Base-by-base conservation (phyloP, 2,329 filamentous ascomycete genomes). In the Pseudocercospora cruenta region DNA sequence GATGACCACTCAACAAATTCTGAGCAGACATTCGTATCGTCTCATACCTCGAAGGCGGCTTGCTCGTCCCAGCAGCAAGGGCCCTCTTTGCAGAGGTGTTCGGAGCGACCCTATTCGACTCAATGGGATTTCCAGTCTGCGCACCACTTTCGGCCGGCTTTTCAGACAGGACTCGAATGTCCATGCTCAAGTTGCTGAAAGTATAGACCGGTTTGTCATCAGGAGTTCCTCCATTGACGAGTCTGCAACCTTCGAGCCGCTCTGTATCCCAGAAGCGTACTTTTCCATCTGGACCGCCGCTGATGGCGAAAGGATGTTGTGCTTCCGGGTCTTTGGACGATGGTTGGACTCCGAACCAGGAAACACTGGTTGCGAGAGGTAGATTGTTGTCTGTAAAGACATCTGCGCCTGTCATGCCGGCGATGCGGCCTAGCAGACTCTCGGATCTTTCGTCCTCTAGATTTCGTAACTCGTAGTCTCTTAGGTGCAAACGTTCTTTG, bases 181-280 rank as follows among this genome's bases (percentile, higher is more conserved):
- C 81, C 0, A 79, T 76, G 28, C 75, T 77, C 4, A 81, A 68
- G 78, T 78, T 28, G 72, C 64, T 62, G 75, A 78, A 62, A 4
- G 87, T 85, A 75, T 94, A 98, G 9, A 86, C 86, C n/a, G 93
- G 91, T 75, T 88, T 89, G 36, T 86, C 82, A 65, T 93, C 90
- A 1, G 71, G 60, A 0, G 60, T 51, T 10, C 93, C 82, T 0
- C 94, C 94, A 76, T 91, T 96, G 69, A 96, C 90, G 14, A 97
- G 86, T 63, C 86, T 84, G 47, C 92, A 97, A 66, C 88, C 87
- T 74, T 97, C 93, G 9, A 92, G 85, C 9, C 89, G 89, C 9
- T 88, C 84, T 14, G 95, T 84, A 75, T 99, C 94, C 95, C 95
- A 99, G 80, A 96, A 98, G 9, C 95, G 88, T 19, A 99, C 86